Evolutionary conservation across 176 grass and related monocot species (phyloP), one percentile per base, ranked within the genome.

Genomic region (Pontederia paniculata): DNA sequence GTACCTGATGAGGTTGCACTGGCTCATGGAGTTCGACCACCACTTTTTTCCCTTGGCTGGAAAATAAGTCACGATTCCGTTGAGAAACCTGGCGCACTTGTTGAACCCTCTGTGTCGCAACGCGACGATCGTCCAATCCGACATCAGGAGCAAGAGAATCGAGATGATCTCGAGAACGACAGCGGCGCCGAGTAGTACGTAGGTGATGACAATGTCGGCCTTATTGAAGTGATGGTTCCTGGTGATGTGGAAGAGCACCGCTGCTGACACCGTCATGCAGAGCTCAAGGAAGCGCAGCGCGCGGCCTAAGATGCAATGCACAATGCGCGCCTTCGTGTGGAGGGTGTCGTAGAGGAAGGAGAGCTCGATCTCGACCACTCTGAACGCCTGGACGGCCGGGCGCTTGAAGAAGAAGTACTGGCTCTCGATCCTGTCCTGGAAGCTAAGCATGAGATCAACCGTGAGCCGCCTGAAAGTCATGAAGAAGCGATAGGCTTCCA

Each of bases 21-120:
- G 76, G n/a, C 44, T 76, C 63, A 88, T 74, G 6, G 21, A 14
- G 17, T 76, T 73, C 0, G 69, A 67, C 85, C 85, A 84, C 42
- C 76, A 0, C 28, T 37, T 37, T 37, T 37, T 37, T 2, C 28
- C 28, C 28, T 37, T 37, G 28, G 28, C 5, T 2, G 7, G 28
- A 6, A 2, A 37, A 37, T 5, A 37, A 1, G 61, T 17, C 23
- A 37, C 8, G 1, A 7, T 16, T 50, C 60, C 31, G 18, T 74
- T 52, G 5, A 12, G 12, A 17, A 0, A 4, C 0, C 25, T 42
- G 20, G 73, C 5, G 19, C 25, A 44, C 22, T 44, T 53, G 9
- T 9, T 53, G 1, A 20, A 13, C 0, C 55, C 44, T 0, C 21
- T 43, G 2, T 62, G 44, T 9, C 10, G 14, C 1, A 71, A 43